Evolutionary conservation across 2,329 filamentous ascomycete genomes (phyloP).

Genomic region (Pseudonectria foliicola): DNA sequence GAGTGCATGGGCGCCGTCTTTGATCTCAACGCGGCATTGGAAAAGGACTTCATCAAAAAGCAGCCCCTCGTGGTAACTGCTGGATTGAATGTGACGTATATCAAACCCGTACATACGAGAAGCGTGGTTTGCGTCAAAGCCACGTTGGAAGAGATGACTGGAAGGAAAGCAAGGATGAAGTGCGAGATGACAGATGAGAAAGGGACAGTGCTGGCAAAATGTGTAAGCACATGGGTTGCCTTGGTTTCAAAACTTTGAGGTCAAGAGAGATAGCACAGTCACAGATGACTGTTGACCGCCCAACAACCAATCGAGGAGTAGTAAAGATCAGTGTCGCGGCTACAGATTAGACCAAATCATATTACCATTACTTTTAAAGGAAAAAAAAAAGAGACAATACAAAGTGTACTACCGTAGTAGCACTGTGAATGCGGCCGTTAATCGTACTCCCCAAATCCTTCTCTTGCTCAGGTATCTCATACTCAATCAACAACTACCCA

Average conservation of each 20-base stretch:
- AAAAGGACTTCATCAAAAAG: constrained; percentile 23
- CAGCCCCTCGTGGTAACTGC: constrained; percentile 27
- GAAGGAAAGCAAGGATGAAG: constrained; percentile 26
- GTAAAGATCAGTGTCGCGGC: too few species aligned
- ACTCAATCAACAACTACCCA: neutral
- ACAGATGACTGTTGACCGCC: too few species aligned
- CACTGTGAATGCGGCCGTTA: neutral
- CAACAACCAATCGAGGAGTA: too few species aligned
- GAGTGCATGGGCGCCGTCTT: constrained; percentile 30
- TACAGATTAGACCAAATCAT: too few species aligned
- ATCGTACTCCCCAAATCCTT: neutral
- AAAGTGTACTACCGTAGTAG: neutral
- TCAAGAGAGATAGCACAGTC: neutral
- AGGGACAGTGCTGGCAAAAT: constrained; percentile 23
- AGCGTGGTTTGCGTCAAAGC: constrained; percentile 25
- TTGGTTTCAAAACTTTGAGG: constrained; percentile 23
- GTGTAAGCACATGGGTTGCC: constrained; percentile 27
- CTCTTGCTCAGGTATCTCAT: neutral
- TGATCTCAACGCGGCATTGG: constrained; percentile 29
- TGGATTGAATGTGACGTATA: constrained; percentile 27
- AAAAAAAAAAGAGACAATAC: too few species aligned
- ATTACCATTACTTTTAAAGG: too few species aligned
- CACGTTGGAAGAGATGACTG: constrained; percentile 25
- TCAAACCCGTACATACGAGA: constrained; percentile 25
- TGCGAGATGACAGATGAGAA: constrained; percentile 24